Evolutionary conservation across 805 yeast species (phyloP), one percentile per base, ranked within the genome.

Genomic region (Cyberlindnera japonica): DNA sequence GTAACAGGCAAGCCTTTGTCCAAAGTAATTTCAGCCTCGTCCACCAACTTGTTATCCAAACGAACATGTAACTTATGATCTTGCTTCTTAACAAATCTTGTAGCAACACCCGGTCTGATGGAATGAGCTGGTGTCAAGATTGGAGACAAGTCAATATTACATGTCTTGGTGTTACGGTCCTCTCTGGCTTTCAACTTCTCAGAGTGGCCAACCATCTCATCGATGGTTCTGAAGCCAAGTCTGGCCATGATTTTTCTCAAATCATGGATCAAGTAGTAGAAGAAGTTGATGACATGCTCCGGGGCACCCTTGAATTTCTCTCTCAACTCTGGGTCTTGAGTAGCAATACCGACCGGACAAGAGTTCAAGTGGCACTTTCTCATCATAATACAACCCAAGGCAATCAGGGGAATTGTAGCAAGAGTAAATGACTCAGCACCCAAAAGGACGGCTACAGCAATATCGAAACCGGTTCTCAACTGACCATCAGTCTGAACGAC

Each of bases 371-470:
- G 98, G 62, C 97, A 87, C 72, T 84, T 87, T 68, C 96, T 78
- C 85, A 90, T 83, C 87, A 89, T 82, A 62, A 91, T 84, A 73
- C 99, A 91, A 47, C 98, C 98, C 90, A 91, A 79, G 24, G 97
- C 93, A 55, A 91, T 90, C 62, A 91, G 76, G 30, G 99, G 98
- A 50, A 96, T 82, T 20, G 99, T 91, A 21, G 99, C 99, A 60
- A 93, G 83, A 22, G 98, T 96, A 84, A 95, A 93, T 62, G 93
- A 96, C 66, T 91, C 99, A 41, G 99, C 99, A 65, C 99, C 99
- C 23, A 91, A 72, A 61, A 91, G 71, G 63, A 96, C 86, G 7
- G 98, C 99, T 64, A 93, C 79, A 12, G 98, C 98, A 47, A 91
- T 82, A 68, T 91, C 99, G 57, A 96, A 81, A 50, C 98, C 98